Base-by-base conservation (phyloP, 495 filamentous ascomycete genomes). In the Talaromyces proteolyticus region DNA sequence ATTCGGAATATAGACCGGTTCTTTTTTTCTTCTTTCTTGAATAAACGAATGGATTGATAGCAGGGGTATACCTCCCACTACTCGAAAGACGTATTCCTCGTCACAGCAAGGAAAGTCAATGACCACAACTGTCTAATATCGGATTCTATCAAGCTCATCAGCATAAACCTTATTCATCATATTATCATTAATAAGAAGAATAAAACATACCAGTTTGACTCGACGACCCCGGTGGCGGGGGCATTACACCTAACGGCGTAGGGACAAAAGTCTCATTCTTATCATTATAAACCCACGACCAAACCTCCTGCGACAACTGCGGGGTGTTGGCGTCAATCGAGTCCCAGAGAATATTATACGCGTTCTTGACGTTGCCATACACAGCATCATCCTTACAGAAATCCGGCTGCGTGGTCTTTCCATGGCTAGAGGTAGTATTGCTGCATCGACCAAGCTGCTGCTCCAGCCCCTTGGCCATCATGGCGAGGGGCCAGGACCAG, bases 401-500 rank as follows among this genome's bases (percentile, higher is more conserved):
- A 10, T 62, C 65, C 2, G 66, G 63, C 5, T 53, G 39, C 16
- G 44, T 51, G 18, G 40, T 44, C 19, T 11, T n/a, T 23, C 12
- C 5, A 29, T 36, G 3, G 20, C 7, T 47, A 17, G 46, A 26
- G 25, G 19, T 49, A n/a, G n/a, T n/a, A 14, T 29, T 29, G 3
- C 65, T 56, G 56, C 78, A 81, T 37, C 76, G 67, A 3, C 48
- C 76, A 29, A 73, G 60, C 48, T 74, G 73, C 20, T 58, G 57
- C 49, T 75, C 69, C 8, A 86, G 57, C 0, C 82, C 82, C 19
- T 66, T 68, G 0, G 74, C 81, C 77, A 83, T 82, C 80, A 85
- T 84, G 3, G 80, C 77, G 21, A 84, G 64, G 34, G 74, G 82
- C 80, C 81, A 86, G 47, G 71, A 69, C 81, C 82, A 85, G 6